These are phyloP conservation scores for Eragrostis tef DNA, from an alignment of 202 grass and related monocot genomes.

Conservation along the genomic window DNA sequence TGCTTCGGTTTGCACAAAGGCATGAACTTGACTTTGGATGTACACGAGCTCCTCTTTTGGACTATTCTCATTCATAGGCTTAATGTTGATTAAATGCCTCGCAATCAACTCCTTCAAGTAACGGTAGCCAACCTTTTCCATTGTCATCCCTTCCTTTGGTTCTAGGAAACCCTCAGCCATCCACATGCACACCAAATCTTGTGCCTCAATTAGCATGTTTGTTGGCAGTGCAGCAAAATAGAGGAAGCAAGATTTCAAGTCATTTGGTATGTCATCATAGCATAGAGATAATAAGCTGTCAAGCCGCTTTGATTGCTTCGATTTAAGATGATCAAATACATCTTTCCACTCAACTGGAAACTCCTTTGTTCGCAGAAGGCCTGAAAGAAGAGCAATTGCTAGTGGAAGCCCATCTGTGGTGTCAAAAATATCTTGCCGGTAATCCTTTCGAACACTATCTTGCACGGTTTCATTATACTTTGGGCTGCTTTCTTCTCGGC, in stretches of 20 bases:
- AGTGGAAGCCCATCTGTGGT: constrained; percentile 45
- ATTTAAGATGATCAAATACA: constrained; percentile 23
- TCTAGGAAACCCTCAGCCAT: constrained; percentile 48
- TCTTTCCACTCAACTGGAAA: constrained; percentile 38
- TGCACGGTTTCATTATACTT: constrained; percentile 22
- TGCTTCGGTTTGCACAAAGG: constrained; percentile 49
- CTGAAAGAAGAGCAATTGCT: constrained; percentile 46
- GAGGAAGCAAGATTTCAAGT: constrained; percentile 42
- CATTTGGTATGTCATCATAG: constrained; percentile 42
- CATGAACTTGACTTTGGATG: constrained; percentile 46
- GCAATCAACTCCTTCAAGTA: constrained; percentile 47
- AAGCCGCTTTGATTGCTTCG: constrained; percentile 11
- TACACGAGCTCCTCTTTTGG: neutral
- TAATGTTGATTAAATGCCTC: constrained; percentile 40
- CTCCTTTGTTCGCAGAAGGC: constrained; percentile 45
- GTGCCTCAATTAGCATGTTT: neutral
- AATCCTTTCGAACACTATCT: neutral
- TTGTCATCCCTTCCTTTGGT: constrained; percentile 6
- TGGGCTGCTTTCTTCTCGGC: neutral
- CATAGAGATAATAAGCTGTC: constrained; percentile 38
- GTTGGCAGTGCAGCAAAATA: constrained; percentile 41
- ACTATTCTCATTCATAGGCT: neutral
- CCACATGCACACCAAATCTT: constrained; percentile 22
- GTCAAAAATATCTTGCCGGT: constrained; percentile 35
- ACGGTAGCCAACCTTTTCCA: constrained; percentile 35